Base-by-base conservation (phyloP, 352 stramenopile species). In the Ophiocytium majus region DNA sequence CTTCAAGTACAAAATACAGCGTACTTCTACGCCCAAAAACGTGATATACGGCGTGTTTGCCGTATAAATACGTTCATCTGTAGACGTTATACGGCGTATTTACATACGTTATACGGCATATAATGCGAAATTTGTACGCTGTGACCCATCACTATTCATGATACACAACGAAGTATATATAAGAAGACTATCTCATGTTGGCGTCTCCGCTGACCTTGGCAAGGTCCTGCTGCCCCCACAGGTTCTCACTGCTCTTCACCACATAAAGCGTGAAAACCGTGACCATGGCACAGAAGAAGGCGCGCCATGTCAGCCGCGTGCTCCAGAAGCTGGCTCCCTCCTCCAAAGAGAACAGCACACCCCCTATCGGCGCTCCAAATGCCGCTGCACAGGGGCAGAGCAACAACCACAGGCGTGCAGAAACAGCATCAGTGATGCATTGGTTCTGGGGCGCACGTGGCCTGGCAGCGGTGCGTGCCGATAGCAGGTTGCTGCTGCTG, bases 281-380 rank as follows among this genome's bases (percentile, higher is more conserved):
- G 63, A 88, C 83, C 80, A 88, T 86, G 50, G 35, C 81, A 17
- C 5, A 19, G 9, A 37, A 28, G n/a, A 82, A 88, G 50, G 63
- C 85, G 64, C 96, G 91, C 97, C 97, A 99, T 31, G 97, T 99
- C 14, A 99, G 92, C 84, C 97, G 97, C 76, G 98, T 97, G 76
- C 96, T 96, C 97, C 96, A 99, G 90, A 98, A 99, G 17, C 94
- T 98, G 1, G 96, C 95, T 63, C 96, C 96, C 91, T 99, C 97
- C 89, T 99, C 97, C 9, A 99, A 89, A 14, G 93, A 94, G 83
- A 99, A 99, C 17, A 99, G 84, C 64, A 99, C 96, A 75, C 97
- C 97, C 71, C 97, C 97, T 81, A 99, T 98, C 0, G 97, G 97
- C 10, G 97, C 96, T 31, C 95, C 95, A 83, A 99, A 99, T 1